Evolutionary conservation across 441 rosid species (phyloP).

Genomic region (Populus tomentosa): DNA sequence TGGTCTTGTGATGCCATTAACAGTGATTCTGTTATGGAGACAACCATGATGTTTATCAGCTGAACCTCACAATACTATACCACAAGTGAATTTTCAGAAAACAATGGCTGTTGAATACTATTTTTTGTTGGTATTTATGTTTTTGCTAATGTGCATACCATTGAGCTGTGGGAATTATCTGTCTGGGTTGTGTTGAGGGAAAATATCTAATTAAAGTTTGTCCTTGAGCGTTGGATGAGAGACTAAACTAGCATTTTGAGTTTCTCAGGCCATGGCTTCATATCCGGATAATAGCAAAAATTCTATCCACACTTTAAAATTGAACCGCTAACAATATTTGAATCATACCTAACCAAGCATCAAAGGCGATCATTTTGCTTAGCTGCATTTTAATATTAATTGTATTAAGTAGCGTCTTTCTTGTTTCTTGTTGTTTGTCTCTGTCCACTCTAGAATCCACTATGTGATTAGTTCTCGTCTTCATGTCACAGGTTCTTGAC

Average conservation of each 20-base stretch:
- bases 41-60: neutral
- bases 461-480: neutral
- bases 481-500: conserved; percentile 50
- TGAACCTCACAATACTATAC: neutral
- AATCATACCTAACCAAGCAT: neutral
- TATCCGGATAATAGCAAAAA: neutral
- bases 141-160: neutral
- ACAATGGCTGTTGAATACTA: neutral
- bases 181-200: neutral
- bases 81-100: neutral
- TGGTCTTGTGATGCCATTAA: neutral
- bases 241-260: neutral
- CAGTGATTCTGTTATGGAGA: neutral
- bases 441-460: neutral
- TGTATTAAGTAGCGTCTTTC: neutral
- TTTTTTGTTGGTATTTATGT: neutral
- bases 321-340: neutral
- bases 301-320: neutral
- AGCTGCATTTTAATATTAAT: neutral
- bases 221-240: neutral
- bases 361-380: neutral
- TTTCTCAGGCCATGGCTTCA: neutral
- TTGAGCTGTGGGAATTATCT: neutral
- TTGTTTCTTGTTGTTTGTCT: neutral
- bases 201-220: neutral